Conservation (phyloP, 1,284 basidiomycete species). For the Coriolopsis trogii region DNA sequence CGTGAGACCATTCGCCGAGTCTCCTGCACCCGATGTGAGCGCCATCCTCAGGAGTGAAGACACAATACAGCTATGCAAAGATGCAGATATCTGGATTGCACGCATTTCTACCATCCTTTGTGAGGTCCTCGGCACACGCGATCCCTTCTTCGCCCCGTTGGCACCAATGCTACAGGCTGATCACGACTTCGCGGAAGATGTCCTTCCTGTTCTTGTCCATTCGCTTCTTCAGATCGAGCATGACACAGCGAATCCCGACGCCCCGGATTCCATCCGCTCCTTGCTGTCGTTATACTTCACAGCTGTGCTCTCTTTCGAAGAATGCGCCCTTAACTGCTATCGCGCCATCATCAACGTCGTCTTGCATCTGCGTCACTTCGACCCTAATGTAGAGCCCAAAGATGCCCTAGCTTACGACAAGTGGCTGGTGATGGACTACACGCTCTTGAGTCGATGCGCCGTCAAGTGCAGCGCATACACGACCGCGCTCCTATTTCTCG, state of each 20-base stretch:
- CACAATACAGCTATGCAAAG: slow-evolving; percentile 41
- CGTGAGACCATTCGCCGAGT: slow-evolving; percentile 35
- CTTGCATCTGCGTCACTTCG: slow-evolving; percentile 80
- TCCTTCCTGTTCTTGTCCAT: slow-evolving; percentile 80
- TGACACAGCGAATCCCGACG: slow-evolving; percentile 13
- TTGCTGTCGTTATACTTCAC: slow-evolving; percentile 69
- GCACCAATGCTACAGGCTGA: slow-evolving; percentile 58
- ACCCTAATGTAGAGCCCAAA: slow-evolving; percentile 38
- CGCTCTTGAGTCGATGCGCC: slow-evolving; percentile 75
- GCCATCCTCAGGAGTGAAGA: slow-evolving; percentile 41
- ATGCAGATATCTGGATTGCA: slow-evolving; percentile 71
- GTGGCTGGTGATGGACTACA: slow-evolving; percentile 85
- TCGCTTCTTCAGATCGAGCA: slow-evolving; percentile 56
- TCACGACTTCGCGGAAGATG: slow-evolving; percentile 60
- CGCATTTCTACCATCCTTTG: slow-evolving; percentile 63
- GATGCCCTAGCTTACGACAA: slow-evolving; percentile 72
- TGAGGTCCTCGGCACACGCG: slow-evolving; percentile 54
- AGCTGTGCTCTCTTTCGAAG: slow-evolving; percentile 50
- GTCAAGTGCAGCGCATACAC: slow-evolving; percentile 84
- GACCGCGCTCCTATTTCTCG: slow-evolving; percentile 88
- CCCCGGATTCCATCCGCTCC: slow-evolving; percentile 29
- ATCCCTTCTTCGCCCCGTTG: slow-evolving; percentile 74
- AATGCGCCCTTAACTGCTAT: slow-evolving; percentile 50
- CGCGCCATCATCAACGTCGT: slow-evolving; percentile 76
- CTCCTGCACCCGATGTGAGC: slow-evolving; percentile 38